Base-by-base conservation (phyloP, 2,329 filamentous ascomycete species). In the Penicillium sp. region DNA sequence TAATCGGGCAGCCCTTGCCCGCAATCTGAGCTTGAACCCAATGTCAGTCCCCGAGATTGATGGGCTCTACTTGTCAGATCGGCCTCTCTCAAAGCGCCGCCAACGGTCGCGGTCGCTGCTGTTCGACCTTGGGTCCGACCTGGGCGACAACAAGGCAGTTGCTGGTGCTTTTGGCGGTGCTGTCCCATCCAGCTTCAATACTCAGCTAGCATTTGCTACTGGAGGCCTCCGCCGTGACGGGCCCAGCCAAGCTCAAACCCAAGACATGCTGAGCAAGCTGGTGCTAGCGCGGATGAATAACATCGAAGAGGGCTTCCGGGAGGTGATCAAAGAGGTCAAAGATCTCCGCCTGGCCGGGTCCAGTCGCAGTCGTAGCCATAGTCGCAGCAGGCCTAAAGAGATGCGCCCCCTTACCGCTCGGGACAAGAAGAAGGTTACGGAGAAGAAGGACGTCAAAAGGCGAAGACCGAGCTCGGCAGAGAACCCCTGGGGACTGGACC, bases 221-320 rank as follows among this genome's bases (percentile, higher is more conserved):
- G 88, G 88, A 15, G 86, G 86, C 22, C 77, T 88, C 57, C 85
- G 84, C 49, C 75, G 69, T 55, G 74, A 63, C 56, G 73, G 74
- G 28, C 77, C 78, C 13, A 80, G 80, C 28, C 81, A 82, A 82
- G 83, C 86, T 75, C 81, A 81, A 82, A 83, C 86, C 75, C 89
- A 91, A 72, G 86, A 91, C 44, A 90, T 93, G 85, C 88, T 90
- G 72, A 86, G 89, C 68, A 86, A 92, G 59, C 84, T 97, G 50
- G 90, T 97, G 78, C 82, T 97, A 50, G 92, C 92, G 9, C 84
- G 92, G 37, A 97, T 97, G 92, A 95, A 95, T 75, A 94, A 90
- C 8, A 83, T 98, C 2, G 93, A 98, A 75, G 92, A 96, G 77
- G 90, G 93, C 15, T 94, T 98, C 75, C 86, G 90, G 2, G 92